A percentile compares a stretch with the other conserved stretches of the same genome.
phyloP scores from a whole-genome alignment of 2,329 filamentous ascomycete genomes.

The Nigrospora oryzae region DNA sequence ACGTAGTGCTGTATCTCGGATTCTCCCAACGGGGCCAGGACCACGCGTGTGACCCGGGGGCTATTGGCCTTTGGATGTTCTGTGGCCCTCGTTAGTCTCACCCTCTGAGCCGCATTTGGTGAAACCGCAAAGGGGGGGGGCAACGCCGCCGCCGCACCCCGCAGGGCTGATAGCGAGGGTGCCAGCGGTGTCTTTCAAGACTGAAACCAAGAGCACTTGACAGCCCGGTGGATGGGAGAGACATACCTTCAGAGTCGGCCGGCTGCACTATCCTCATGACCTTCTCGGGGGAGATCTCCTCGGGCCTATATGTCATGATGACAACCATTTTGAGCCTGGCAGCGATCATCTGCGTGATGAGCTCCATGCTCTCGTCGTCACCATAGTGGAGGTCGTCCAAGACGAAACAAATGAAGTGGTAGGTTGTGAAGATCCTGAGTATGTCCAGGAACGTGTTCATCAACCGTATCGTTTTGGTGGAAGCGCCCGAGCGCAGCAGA shows the following conservation, averaged over 20 bases:
- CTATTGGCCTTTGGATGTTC: slow-evolving; percentile 36
- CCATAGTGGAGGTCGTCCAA: slow-evolving; percentile 88
- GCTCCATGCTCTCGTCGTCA: slow-evolving; percentile 76
- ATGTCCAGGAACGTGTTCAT: slow-evolving; percentile 87
- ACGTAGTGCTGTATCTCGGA: slow-evolving; percentile 78
- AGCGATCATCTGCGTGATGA: slow-evolving; percentile 72
- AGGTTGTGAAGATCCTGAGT: slow-evolving; percentile 68
- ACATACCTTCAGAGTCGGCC: slow-evolving; percentile 41
- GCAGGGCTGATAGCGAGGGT: background rate
- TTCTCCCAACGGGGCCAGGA: slow-evolving; percentile 66
- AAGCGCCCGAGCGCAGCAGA: slow-evolving; percentile 47
- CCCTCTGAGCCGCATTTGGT: no score
- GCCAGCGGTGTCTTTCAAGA: background rate
- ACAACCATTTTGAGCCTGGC: slow-evolving; percentile 75
- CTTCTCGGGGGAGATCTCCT: slow-evolving; percentile 50
- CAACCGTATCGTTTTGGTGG: slow-evolving; percentile 61
- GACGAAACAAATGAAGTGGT: slow-evolving; percentile 83
- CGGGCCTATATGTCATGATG: slow-evolving; percentile 66
- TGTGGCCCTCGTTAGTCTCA: slow-evolving; percentile 6
- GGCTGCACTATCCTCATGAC: slow-evolving; percentile 47
- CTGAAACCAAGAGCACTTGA: background rate
- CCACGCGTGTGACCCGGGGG: slow-evolving; percentile 58
- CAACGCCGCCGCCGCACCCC: no score
- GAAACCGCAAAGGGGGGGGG: no score
- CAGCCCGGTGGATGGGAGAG: background rate